Percentiles rank a stretch among this genome's conserved stretches.
phyloP scores from a whole-genome alignment of 2,329 filamentous ascomycete genomes.

The Stachybotrys chlorohalonatus region DNA sequence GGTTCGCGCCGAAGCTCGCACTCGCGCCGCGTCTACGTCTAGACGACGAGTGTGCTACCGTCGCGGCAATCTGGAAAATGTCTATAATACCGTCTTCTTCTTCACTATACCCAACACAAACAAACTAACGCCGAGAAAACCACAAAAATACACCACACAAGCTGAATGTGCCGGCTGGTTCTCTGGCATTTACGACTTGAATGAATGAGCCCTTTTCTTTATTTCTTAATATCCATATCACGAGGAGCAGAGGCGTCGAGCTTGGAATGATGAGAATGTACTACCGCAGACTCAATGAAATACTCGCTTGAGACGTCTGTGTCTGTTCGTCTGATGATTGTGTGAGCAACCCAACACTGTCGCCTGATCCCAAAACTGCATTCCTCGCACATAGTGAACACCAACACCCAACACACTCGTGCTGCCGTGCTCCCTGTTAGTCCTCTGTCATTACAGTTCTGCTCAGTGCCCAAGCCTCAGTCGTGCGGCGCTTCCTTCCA shows the following conservation, averaged over 20 bases:
- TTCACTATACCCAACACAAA: not conserved
- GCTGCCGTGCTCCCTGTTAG: no score
- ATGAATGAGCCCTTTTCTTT: not conserved
- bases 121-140: not conserved
- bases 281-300: not conserved
- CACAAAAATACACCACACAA: not conserved
- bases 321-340: no score
- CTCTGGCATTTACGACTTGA: not conserved
- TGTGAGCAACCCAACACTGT: no score
- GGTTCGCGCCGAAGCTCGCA: conserved; percentile 32
- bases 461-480: no score
- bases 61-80: not conserved
- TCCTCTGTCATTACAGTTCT: no score
- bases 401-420: no score
- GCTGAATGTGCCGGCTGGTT: not conserved
- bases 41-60: conserved; percentile 1
- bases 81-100: not conserved
- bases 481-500: no score
- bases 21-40: conserved; percentile 44
- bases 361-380: no score
- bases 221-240: not conserved
- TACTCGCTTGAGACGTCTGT: not conserved
- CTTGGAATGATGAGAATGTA: not conserved
- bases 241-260: not conserved
- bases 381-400: no score